Evolutionary conservation across 495 filamentous ascomycete species (phyloP).

Genomic region (Tuber indicum): DNA sequence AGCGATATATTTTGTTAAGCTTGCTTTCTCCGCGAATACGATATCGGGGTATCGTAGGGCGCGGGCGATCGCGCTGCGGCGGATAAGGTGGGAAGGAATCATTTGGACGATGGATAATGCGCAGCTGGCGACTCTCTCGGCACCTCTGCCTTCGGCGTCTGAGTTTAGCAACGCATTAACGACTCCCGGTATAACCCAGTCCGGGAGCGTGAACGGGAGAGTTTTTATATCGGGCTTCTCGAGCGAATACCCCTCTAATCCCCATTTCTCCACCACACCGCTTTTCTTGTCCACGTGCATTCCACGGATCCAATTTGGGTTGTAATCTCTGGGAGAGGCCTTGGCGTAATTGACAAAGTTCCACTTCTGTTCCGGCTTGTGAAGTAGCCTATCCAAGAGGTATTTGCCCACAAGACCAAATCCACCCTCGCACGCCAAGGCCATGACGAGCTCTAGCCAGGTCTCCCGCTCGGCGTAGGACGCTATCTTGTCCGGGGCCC

Average conservation of each 20-base stretch:
- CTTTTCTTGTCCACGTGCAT: constrained; percentile 5
- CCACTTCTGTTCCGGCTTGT: constrained; percentile 14
- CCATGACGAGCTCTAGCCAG: constrained; percentile 30
- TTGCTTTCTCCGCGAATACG: constrained; percentile 18
- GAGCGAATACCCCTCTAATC: constrained; percentile 27
- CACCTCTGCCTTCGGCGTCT: constrained; percentile 29
- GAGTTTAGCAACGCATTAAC: constrained; percentile 30
- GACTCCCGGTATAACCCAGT: constrained; percentile 26
- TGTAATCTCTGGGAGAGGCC: constrained; percentile 20
- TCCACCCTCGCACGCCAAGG: constrained; percentile 22
- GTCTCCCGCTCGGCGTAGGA: constrained; percentile 27
- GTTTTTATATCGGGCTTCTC: constrained; percentile 20
- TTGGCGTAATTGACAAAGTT: constrained; percentile 20
- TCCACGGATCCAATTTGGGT: background rate
- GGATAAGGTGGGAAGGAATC: constrained; percentile 12
- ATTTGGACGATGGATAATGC: constrained; percentile 14
- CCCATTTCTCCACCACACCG: constrained; percentile 13
- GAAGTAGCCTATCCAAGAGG: constrained; percentile 7
- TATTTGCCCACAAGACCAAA: constrained; percentile 22
- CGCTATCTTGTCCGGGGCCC: background rate
- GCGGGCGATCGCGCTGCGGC: constrained; percentile 17
- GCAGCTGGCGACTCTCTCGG: constrained; percentile 19
- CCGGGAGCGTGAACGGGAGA: constrained; percentile 19
- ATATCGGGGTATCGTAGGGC: constrained; percentile 29
- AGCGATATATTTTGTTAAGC: constrained; percentile 13